These are phyloP conservation scores for Stropharia rugosoannulata DNA, from an alignment of 768 basidiomycete species.

Conservation along the genomic window DNA sequence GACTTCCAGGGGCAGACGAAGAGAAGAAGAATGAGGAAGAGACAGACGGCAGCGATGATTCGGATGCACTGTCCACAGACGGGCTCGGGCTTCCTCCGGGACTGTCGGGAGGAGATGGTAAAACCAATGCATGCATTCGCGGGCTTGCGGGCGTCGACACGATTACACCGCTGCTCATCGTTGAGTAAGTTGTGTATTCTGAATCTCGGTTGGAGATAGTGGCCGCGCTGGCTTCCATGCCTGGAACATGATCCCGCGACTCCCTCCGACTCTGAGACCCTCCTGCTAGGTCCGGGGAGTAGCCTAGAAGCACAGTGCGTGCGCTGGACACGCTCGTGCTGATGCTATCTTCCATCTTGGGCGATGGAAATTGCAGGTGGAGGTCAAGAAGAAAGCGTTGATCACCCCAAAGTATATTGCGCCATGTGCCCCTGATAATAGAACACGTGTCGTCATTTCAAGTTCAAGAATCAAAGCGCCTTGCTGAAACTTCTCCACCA, in stretches of 20 bases:
- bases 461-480: no score
- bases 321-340: slow-evolving; percentile 41
- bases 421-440: no score
- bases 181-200: slow-evolving; percentile 3
- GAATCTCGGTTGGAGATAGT: neutral
- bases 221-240: neutral
- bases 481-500: no score
- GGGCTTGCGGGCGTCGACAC: slow-evolving; percentile 33
- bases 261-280: slow-evolving; percentile 10
- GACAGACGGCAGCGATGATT: slow-evolving; percentile 70
- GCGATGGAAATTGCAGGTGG: no score
- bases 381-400: no score
- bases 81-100: slow-evolving; percentile 31
- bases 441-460: no score
- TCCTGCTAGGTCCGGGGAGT: slow-evolving; percentile 3
- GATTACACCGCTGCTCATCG: slow-evolving; percentile 5
- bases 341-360: slow-evolving; percentile 28
- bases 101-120: slow-evolving; percentile 62
- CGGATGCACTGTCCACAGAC: slow-evolving; percentile 22
- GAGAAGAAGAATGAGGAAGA: slow-evolving; percentile 80
- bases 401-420: no score
- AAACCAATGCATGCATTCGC: slow-evolving; percentile 21
- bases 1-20: slow-evolving; percentile 62
- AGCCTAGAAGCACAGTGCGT: slow-evolving; percentile 27
- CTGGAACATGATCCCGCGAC: slow-evolving; percentile 2